phyloP scores from a whole-genome alignment of 768 basidiomycete species.

The Scleroderma citrinum region DNA sequence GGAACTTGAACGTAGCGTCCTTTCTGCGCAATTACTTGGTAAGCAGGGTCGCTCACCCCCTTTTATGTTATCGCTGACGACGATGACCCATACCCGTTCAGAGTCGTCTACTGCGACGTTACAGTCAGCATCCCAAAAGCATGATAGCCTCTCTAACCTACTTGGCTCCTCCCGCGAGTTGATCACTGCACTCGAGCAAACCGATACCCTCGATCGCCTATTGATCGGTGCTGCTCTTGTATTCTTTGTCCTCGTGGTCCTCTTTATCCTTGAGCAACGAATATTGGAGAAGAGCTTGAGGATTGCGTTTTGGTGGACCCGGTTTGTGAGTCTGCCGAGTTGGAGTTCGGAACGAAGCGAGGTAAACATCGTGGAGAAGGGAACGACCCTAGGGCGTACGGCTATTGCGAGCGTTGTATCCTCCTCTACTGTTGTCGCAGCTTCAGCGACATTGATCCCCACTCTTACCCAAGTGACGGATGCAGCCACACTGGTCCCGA shows the following conservation, averaged over 20 bases:
- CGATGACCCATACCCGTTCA: conserved; percentile 22
- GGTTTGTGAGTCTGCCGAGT: conserved; percentile 37
- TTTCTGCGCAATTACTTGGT: conserved; percentile 85
- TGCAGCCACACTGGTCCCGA: background rate
- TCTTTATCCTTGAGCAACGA: conserved; percentile 85
- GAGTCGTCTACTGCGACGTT: conserved; percentile 79
- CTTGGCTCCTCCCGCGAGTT: conserved; percentile 79
- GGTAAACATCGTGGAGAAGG: background rate
- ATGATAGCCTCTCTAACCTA: conserved; percentile 66
- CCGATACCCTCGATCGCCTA: conserved; percentile 89
- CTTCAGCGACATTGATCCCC: background rate
- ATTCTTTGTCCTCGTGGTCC: conserved; percentile 80
- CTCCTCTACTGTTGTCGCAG: background rate
- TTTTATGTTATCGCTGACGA: background rate
- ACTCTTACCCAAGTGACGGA: background rate
- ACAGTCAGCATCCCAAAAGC: conserved; percentile 64
- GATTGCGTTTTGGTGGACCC: conserved; percentile 86
- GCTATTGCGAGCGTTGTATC: background rate
- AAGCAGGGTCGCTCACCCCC: conserved; percentile 12
- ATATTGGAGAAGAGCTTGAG: conserved; percentile 73
- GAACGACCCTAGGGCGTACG: background rate
- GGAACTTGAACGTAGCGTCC: conserved; percentile 85
- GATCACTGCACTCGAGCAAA: conserved; percentile 80
- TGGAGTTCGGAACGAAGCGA: background rate
- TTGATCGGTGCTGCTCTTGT: conserved; percentile 73